Conservation (phyloP, 805 yeast genomes). For the Zygosaccharomyces rouxii region DNA sequence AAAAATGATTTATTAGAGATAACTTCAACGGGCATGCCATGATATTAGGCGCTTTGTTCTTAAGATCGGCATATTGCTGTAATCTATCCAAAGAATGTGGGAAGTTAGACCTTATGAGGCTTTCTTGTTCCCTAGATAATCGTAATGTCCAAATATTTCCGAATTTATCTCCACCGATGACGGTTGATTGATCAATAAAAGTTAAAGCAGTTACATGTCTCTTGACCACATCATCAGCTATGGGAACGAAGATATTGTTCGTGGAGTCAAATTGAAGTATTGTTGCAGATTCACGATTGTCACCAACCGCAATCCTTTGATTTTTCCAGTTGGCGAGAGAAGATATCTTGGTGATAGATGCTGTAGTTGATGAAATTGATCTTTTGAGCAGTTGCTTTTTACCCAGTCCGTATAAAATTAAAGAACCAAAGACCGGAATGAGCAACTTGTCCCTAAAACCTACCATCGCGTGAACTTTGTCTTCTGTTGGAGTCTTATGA, state of each 20-base stretch:
- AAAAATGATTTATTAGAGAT: constrained; percentile 51
- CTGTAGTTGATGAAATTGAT: constrained; percentile 43
- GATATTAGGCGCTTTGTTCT: constrained; percentile 21
- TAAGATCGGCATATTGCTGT: constrained; percentile 6
- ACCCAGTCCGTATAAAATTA: constrained; percentile 71
- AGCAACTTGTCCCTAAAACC: constrained; percentile 58
- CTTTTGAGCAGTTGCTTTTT: constrained; percentile 72
- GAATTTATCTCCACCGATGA: constrained; percentile 80
- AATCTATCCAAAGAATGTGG: constrained; percentile 11
- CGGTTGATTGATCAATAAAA: constrained; percentile 68
- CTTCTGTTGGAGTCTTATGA: constrained; percentile 58
- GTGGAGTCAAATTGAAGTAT: constrained; percentile 49
- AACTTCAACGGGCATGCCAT: constrained; percentile 45
- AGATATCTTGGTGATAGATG: constrained; percentile 46
- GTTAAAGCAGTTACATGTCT: constrained; percentile 61
- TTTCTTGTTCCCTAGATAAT: constrained; percentile 47
- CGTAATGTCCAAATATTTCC: constrained; percentile 74
- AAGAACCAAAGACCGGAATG: constrained; percentile 48
- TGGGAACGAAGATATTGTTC: constrained; percentile 49
- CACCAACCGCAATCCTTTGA: constrained; percentile 63
- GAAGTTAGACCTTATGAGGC: constrained; percentile 10
- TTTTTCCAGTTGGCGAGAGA: constrained; percentile 50
- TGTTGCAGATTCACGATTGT: constrained; percentile 61
- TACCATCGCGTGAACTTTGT: constrained; percentile 44
- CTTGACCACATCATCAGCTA: constrained; percentile 65